phyloP scores from a whole-genome alignment of 1,284 basidiomycete genomes.

The Pisolithus thermaeus region DNA sequence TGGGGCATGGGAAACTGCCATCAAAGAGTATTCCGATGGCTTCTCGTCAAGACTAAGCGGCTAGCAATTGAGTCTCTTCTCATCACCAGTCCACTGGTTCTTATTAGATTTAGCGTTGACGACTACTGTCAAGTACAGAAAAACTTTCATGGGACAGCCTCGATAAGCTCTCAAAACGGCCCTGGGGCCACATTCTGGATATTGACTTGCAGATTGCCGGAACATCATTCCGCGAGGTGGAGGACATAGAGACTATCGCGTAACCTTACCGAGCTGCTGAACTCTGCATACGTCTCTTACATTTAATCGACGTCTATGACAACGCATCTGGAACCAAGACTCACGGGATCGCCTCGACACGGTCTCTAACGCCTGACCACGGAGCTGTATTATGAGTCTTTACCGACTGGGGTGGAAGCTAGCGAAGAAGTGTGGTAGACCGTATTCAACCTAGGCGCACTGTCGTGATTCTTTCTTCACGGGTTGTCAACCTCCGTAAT shows the following conservation, averaged over 20 bases:
- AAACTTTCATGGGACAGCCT: constrained; percentile 27
- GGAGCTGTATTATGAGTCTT: constrained; percentile 28
- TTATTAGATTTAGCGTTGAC: constrained; percentile 48
- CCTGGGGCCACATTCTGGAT: constrained; percentile 49
- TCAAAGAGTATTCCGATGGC: constrained; percentile 36
- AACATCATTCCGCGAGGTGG: constrained; percentile 31
- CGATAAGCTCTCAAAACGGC: constrained; percentile 17
- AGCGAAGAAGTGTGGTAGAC: constrained; percentile 74
- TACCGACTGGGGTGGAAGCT: constrained; percentile 38
- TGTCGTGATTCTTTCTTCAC: constrained; percentile 74
- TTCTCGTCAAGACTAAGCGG: constrained; percentile 38
- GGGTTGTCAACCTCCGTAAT: constrained; percentile 51
- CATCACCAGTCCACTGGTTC: constrained; percentile 55
- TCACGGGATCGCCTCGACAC: constrained; percentile 24
- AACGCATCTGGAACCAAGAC: constrained; percentile 5
- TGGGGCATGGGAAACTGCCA: constrained; percentile 13
- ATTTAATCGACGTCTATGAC: constrained; percentile 36
- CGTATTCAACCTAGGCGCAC: constrained; percentile 63
- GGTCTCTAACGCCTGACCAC: constrained; percentile 47
- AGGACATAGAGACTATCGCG: constrained; percentile 30
- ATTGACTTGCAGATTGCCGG: constrained; percentile 51
- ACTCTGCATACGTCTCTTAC: constrained; percentile 74
- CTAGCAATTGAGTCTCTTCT: constrained; percentile 27
- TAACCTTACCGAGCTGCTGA: constrained; percentile 44
- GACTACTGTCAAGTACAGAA: constrained; percentile 19